Percentiles rank a stretch among this genome's conserved stretches.
These are phyloP conservation scores for Pleochaeta shiraiana DNA, from an alignment of 2,329 filamentous ascomycete species.

Conservation along the genomic window DNA sequence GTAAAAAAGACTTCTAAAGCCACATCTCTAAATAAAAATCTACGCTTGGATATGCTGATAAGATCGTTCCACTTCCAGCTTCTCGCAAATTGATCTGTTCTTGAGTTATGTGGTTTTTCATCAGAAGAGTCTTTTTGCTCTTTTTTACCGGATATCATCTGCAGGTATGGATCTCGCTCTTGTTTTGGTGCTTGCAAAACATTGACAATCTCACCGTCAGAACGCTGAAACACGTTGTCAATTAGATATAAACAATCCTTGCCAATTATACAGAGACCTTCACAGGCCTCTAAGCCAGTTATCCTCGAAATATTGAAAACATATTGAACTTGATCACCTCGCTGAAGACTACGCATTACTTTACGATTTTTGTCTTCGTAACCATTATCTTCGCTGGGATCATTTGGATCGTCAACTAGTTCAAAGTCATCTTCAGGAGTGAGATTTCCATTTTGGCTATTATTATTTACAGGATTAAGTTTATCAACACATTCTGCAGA, in stretches of 20 bases:
- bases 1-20: conserved; percentile 96
- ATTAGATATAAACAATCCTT: conserved; percentile 86
- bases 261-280: conserved; percentile 81
- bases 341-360: conserved; percentile 82
- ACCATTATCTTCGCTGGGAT: conserved; percentile 55
- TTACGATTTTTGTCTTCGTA: conserved; percentile 98
- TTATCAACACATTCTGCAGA: conserved; percentile 7
- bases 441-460: conserved; percentile 11
- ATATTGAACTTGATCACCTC: conserved; percentile 76
- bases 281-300: conserved; percentile 77
- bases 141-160: conserved; percentile 64
- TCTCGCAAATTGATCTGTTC: conserved; percentile 55
- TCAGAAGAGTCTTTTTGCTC: conserved; percentile 22
- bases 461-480: conserved; percentile 7
- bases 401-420: conserved; percentile 80
- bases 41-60: conserved; percentile 85
- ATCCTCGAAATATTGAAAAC: conserved; percentile 94
- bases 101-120: conserved; percentile 35
- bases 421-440: conserved; percentile 72
- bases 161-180: conserved; percentile 85
- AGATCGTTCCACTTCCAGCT: conserved; percentile 92
- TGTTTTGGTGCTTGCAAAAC: conserved; percentile 84
- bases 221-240: conserved; percentile 88
- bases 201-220: conserved; percentile 90
- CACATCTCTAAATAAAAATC: conserved; percentile 88